Evolutionary conservation across 768 basidiomycete species (phyloP).

Genomic region (Podaxis mareebaensis): DNA sequence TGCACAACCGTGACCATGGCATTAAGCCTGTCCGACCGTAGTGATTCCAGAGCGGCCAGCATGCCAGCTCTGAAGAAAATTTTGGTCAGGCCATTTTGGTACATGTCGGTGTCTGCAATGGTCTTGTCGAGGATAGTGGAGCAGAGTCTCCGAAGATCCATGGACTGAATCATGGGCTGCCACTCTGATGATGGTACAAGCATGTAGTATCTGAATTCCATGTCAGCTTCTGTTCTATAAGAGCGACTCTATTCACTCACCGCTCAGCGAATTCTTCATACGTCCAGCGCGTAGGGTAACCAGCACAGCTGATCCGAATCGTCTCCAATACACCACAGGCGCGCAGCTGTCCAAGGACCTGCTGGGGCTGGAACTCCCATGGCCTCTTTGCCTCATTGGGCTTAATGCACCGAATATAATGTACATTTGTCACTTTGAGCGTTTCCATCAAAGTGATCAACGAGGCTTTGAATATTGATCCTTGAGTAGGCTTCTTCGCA

Average conservation of each 20-base stretch:
- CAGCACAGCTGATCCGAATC: constrained; percentile 97
- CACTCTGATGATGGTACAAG: constrained; percentile 85
- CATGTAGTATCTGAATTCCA: constrained; percentile 84
- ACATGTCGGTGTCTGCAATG: constrained; percentile 93
- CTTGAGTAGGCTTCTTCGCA: constrained; percentile 92
- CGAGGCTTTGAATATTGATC: constrained; percentile 97
- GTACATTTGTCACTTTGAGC: constrained; percentile 94
- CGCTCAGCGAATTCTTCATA: constrained; percentile 99
- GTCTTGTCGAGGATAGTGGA: constrained; percentile 81
- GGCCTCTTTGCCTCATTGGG: constrained; percentile 96
- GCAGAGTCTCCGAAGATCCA: constrained; percentile 82
- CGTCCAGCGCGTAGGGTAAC: constrained; percentile 97
- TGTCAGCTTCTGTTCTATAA: constrained; percentile 4
- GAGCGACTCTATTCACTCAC: constrained; percentile 41
- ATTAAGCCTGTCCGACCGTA: constrained; percentile 86
- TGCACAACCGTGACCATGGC: constrained; percentile 93
- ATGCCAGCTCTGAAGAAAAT: constrained; percentile 99
- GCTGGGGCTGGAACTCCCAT: constrained; percentile 96
- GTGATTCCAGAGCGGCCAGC: constrained; percentile 92
- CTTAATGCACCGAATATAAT: constrained; percentile 99
- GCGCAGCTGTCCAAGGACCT: constrained; percentile 91
- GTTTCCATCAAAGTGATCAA: constrained; percentile 96
- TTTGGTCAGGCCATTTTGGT: constrained; percentile 95
- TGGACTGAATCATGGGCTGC: constrained; percentile 79
- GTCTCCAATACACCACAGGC: constrained; percentile 99